Evolutionary conservation across 2,329 filamentous ascomycete species (phyloP), one percentile per base, ranked within the genome.

Genomic region (Fusarium setosum): DNA sequence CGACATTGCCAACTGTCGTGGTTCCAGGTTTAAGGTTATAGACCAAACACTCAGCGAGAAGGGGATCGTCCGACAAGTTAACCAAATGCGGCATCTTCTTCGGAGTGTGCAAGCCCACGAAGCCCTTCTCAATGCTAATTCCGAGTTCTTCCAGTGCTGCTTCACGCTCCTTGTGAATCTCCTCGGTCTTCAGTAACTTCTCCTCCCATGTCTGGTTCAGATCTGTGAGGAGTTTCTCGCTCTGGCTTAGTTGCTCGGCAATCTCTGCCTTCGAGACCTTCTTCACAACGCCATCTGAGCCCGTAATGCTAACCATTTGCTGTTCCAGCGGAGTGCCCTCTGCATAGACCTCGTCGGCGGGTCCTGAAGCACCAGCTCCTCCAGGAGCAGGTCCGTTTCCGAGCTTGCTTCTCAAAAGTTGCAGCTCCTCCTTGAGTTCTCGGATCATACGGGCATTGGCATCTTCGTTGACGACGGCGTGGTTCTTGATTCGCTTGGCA

Each of bases 61-160:
- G 84, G 9, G 96, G 96, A 74, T 96, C 92, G 75, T 96, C 92
- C n/a, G 94, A 97, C 69, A 99, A 81, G 76, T 99, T 99, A 79
- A 99, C 96, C 79, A 99, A 81, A 88, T 99, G 96, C 9, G 96
- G 96, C 93, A 98, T 99, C 80, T 97, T 97, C 82, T 99, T 99
- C 1, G 96, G 96, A 18, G 94, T 98, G 61, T 93, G 95, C 62
- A 99, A 83, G 13, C 96, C 96, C 62, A 99, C 90, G 74, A 97
- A 97, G 7, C 96, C 96, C 78, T 99, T 99, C 76, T 99, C 96
- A 68, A 99, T 99, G 78, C 94, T 98, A 79, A 99, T 98, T 67
- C 96, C 96, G 40, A 99, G 86, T 77, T 99, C 96, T 81, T 99
- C 96, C 42, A 99, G 83, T 10, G 96, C 96, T 45, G 94, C 89